Percentiles rank a stretch among this genome's conserved stretches.
Evolutionary conservation across 495 filamentous ascomycete genomes (phyloP).

Genomic region (Massariosphaeria phaeospora): DNA sequence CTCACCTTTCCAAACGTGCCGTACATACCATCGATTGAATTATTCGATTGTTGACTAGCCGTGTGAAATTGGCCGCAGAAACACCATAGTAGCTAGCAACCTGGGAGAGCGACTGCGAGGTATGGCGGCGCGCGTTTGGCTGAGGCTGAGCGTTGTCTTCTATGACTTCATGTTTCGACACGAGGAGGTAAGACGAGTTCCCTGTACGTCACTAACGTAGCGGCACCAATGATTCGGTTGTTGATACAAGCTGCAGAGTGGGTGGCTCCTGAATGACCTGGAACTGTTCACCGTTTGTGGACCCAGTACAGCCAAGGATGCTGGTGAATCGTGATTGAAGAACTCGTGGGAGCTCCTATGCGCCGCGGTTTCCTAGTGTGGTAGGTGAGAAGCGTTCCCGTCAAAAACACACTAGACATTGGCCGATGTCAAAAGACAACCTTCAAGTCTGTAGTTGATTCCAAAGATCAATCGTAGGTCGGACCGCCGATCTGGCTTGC

Average conservation of each 20-base stretch:
- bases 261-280: neutral
- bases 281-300: neutral
- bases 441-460: neutral
- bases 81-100: too few species aligned
- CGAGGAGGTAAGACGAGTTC: neutral
- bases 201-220: neutral
- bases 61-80: too few species aligned
- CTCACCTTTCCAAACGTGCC: too few species aligned
- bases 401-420: neutral
- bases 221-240: neutral
- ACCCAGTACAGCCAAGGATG: neutral
- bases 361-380: neutral
- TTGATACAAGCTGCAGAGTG: slow-evolving; percentile 1
- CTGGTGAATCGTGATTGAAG: neutral
- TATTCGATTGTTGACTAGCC: too few species aligned
- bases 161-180: neutral
- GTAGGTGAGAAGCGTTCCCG: slow-evolving; percentile 1
- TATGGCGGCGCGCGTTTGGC: neutral
- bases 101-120: neutral
- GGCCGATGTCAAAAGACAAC: slow-evolving; percentile 6
- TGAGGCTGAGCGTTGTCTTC: neutral
- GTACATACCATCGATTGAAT: too few species aligned
- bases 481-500: slow-evolving; percentile 84
- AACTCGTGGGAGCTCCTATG: neutral
- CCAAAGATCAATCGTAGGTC: slow-evolving; percentile 73